Percentiles rank a stretch among this genome's conserved stretches.
Conservation (phyloP, 495 filamentous ascomycete species). For the Xylaria castorea region DNA sequence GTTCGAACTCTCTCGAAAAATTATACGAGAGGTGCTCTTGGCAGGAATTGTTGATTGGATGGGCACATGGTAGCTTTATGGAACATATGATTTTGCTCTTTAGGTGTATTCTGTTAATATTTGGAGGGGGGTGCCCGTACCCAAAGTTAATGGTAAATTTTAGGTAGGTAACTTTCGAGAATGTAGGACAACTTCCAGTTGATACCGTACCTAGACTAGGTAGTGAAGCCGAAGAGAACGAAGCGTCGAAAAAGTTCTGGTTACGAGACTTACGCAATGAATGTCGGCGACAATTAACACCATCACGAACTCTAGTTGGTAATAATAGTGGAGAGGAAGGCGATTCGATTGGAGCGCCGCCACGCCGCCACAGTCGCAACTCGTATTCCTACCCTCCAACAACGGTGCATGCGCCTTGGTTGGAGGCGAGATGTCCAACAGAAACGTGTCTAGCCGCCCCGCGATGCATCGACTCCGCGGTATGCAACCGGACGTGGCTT, state of each 20-base stretch:
- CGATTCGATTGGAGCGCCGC: slow-evolving; percentile 6
- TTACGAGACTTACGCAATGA: neutral
- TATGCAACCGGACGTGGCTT: neutral
- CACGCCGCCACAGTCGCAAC: neutral
- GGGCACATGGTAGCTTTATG: neutral
- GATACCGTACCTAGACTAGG: no score
- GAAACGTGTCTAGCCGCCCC: neutral
- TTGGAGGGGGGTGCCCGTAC: neutral
- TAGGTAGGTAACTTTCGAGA: neutral
- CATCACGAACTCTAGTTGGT: neutral
- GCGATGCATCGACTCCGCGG: neutral
- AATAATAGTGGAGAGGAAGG: slow-evolving; percentile 1
- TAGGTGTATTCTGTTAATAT: neutral
- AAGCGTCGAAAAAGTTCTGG: neutral
- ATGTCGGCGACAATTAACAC: neutral
- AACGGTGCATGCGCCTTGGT: neutral
- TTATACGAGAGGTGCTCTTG: neutral
- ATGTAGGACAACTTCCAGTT: neutral
- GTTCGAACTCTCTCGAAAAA: neutral
- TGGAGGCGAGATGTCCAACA: neutral
- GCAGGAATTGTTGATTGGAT: neutral
- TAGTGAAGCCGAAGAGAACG: no score
- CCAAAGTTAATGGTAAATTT: neutral
- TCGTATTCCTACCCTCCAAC: slow-evolving; percentile 26
- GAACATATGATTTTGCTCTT: neutral